Evolutionary conservation across 2,329 filamentous ascomycete species (phyloP).

Genomic region (Fusarium sp.): DNA sequence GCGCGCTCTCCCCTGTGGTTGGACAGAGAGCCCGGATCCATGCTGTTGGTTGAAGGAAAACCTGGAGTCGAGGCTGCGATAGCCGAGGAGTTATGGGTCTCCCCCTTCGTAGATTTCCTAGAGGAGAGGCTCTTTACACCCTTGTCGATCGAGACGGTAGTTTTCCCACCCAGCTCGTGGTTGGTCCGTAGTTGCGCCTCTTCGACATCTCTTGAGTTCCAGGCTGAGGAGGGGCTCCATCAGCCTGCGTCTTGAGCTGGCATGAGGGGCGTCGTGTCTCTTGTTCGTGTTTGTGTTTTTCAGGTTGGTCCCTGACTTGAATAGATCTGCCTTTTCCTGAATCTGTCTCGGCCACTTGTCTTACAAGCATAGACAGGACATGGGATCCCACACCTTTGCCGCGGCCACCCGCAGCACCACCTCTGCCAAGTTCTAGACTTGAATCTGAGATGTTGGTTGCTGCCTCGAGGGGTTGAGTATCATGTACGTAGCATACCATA

Average conservation of each 20-base stretch:
- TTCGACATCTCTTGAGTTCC: slow-evolving; percentile 2
- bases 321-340: background rate
- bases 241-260: slow-evolving; percentile 1
- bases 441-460: background rate
- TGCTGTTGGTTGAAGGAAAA: slow-evolving; percentile 17
- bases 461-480: background rate
- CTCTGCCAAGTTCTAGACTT: slow-evolving; percentile 2
- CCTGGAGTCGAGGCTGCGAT: slow-evolving; percentile 40
- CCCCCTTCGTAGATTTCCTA: slow-evolving; percentile 7
- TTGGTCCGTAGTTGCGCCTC: slow-evolving; percentile 30
- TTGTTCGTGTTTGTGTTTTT: background rate
- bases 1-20: slow-evolving; percentile 13
- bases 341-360: background rate
- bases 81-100: slow-evolving; percentile 35
- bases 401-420: background rate
- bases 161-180: slow-evolving; percentile 42
- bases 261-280: background rate
- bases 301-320: background rate
- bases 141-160: slow-evolving; percentile 37
- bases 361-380: background rate
- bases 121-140: slow-evolving; percentile 35
- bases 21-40: slow-evolving; percentile 11
- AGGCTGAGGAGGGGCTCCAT: slow-evolving; percentile 1
- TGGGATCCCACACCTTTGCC: background rate
- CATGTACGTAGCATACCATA: background rate